Evolutionary conservation across 306 rosid genomes (phyloP), one percentile per base, ranked within the genome.

Genomic region (Gillenia trifoliata): DNA sequence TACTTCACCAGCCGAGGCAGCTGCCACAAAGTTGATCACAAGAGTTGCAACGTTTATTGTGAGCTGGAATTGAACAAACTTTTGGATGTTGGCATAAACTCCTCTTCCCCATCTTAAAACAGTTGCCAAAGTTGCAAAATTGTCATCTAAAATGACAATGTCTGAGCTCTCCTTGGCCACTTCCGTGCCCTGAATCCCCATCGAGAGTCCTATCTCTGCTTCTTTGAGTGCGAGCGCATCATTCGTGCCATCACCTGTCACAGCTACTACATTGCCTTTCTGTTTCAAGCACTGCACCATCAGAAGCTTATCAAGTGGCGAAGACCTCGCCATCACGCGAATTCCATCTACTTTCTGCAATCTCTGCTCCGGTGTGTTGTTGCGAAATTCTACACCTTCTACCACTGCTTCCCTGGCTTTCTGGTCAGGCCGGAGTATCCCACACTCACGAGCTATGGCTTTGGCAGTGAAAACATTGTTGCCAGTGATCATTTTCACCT

Each of bases 261-360:
- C 76, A 49, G 82, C 80, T 38, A 84, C 87, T 3, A 77, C 77
- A 52, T 84, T 73, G 38, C 85, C 80, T 65, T 77, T 84, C 59
- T 84, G 75, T 70, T 73, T 84, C 47, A 84, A 61, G 75, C 85
- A 80, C 45, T 70, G 66, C 28, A 80, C 82, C 84, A 84, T 80
- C 5, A 80, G 60, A 22, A 74, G 78, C 72, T 77, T 80, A 29
- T 84, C 85, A 8, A 52, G 57, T 19, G 85, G 82, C 11, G 80
- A 80, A 8, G 87, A 74, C 31, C 85, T 84, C 13, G 85, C 82
- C 87, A 77, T 80, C 29, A 80, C 80, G 12, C 75, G 25, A 25
- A 84, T 80, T 26, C 33, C 64, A 13, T 84, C 87, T 5, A 84
- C 80, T 31, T 67, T 84, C 50, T 77, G 52, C 75, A 74, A 33